phyloP scores from a whole-genome alignment of 768 basidiomycete species.

The Cystobasidium ongulense region DNA sequence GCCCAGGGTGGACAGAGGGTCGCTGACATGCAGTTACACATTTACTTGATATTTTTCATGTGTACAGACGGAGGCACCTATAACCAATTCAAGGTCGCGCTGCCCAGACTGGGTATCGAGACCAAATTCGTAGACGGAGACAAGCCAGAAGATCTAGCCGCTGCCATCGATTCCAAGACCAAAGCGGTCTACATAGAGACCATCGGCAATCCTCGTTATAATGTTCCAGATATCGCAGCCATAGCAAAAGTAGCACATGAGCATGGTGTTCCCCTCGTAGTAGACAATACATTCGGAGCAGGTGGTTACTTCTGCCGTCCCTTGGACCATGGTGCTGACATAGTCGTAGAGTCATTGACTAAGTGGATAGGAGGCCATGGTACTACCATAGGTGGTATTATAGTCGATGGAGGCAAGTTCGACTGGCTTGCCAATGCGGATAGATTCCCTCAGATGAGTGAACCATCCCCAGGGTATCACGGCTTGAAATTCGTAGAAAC shows the following conservation, averaged over 20 bases:
- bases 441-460: slow-evolving; percentile 62
- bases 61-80: slow-evolving; percentile 29
- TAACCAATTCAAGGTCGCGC: slow-evolving; percentile 45
- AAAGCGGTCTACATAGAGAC: slow-evolving; percentile 56
- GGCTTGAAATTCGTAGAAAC: slow-evolving; percentile 60
- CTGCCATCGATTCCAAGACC: slow-evolving; percentile 67
- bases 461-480: slow-evolving; percentile 68
- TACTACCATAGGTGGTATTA: slow-evolving; percentile 66
- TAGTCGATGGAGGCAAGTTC: slow-evolving; percentile 70
- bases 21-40: no score
- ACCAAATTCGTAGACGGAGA: slow-evolving; percentile 58
- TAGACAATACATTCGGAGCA: slow-evolving; percentile 51
- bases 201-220: slow-evolving; percentile 68
- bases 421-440: slow-evolving; percentile 55
- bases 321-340: slow-evolving; percentile 67
- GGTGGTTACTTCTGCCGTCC: slow-evolving; percentile 59
- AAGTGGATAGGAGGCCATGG: slow-evolving; percentile 64
- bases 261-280: slow-evolving; percentile 64
- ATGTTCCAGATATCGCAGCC: slow-evolving; percentile 58
- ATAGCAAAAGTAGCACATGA: slow-evolving; percentile 69
- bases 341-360: slow-evolving; percentile 52
- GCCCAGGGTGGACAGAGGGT: no score
- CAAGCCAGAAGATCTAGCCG: slow-evolving; percentile 55
- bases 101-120: slow-evolving; percentile 61
- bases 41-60: neutral